A percentile compares a stretch with the other conserved stretches of the same genome.
Evolutionary conservation across 2,329 filamentous ascomycete species (phyloP).

Genomic region (Microcyclosporella mali): DNA sequence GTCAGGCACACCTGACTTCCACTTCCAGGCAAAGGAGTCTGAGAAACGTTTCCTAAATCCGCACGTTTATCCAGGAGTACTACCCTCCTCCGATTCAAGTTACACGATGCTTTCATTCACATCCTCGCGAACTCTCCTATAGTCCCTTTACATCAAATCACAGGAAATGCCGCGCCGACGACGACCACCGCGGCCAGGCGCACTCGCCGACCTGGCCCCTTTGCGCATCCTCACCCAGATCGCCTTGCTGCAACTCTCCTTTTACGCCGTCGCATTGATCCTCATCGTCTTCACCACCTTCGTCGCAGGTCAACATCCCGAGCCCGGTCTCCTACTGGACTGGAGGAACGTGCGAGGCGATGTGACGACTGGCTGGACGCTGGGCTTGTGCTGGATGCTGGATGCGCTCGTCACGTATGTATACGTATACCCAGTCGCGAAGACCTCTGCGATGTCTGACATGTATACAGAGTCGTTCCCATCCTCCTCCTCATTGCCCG

Average conservation of each 20-base stretch:
- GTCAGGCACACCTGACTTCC: background rate
- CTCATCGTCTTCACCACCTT: slow-evolving; percentile 63
- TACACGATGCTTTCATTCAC: too few species aligned
- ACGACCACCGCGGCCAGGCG: slow-evolving; percentile 58
- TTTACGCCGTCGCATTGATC: slow-evolving; percentile 56
- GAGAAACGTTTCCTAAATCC: too few species aligned
- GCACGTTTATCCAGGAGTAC: too few species aligned
- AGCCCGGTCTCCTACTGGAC: slow-evolving; percentile 53
- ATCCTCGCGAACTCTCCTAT: too few species aligned
- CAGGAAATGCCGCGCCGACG: slow-evolving; percentile 49
- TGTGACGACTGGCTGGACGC: slow-evolving; percentile 63
- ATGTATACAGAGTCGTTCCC: slow-evolving; percentile 61
- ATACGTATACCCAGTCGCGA: background rate
- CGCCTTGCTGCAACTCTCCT: slow-evolving; percentile 56
- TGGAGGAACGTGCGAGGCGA: slow-evolving; percentile 61
- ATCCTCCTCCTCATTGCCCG: slow-evolving; percentile 78
- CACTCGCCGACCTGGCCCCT: slow-evolving; percentile 60
- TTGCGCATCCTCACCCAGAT: slow-evolving; percentile 63
- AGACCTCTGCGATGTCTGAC: background rate
- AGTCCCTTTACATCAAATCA: too few species aligned
- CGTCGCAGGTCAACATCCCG: slow-evolving; percentile 57
- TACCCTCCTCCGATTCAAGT: too few species aligned
- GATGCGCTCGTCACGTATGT: slow-evolving; percentile 59
- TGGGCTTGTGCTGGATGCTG: slow-evolving; percentile 62
- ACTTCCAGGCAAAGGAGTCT: too few species aligned